Base-by-base conservation (phyloP, 495 filamentous ascomycete genomes). In the Neurospora sp. region DNA sequence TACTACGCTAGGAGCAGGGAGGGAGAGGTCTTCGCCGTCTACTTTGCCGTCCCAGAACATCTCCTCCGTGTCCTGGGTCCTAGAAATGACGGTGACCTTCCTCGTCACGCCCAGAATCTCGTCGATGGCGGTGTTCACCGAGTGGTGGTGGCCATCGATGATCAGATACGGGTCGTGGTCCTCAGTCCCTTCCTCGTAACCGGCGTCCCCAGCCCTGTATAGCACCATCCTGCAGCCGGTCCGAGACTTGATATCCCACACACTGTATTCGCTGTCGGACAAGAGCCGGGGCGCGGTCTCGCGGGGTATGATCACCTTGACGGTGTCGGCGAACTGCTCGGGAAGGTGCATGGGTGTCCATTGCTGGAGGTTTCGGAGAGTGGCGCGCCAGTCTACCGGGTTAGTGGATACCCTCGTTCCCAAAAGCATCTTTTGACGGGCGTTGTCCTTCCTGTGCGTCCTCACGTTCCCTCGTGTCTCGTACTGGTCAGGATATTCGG, bases 371-470 rank as follows among this genome's bases (percentile, higher is more conserved):
- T 70, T 41, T 38, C 72, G 60, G 42, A 82, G 77, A 35, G 76
- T 73, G 44, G 31, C 16, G 20, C 80, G 79, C 80, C 80, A 82
- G 73, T 82, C 79, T 46, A 70, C 39, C 3, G 42, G 75, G 10
- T 38, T 23, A 11, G 5, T 10, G 1, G 12, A 18, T 14, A 37
- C 20, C 11, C 75, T 72, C 5, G 38, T 62, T 16, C 70, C 16
- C 8, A 73, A 71, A n/a, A 77, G 16, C 5, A 35, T 38, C 2
- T 18, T 11, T 42, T 80, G 78, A 23, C 71, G 62, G 5, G 7
- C 38, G 41, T 72, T 23, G n/a, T 41, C 70, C 18, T 62, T 41
- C 38, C 69, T 73, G 46, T 71, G 42, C 35, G 20, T 40, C n/a
- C 42, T 39, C 14, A 73, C 38, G 23, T 46, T 74, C 18, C 73